Evolutionary conservation across 1,284 basidiomycete genomes (phyloP), one percentile per base, ranked within the genome.

Genomic region (Boletus semigastroideus): DNA sequence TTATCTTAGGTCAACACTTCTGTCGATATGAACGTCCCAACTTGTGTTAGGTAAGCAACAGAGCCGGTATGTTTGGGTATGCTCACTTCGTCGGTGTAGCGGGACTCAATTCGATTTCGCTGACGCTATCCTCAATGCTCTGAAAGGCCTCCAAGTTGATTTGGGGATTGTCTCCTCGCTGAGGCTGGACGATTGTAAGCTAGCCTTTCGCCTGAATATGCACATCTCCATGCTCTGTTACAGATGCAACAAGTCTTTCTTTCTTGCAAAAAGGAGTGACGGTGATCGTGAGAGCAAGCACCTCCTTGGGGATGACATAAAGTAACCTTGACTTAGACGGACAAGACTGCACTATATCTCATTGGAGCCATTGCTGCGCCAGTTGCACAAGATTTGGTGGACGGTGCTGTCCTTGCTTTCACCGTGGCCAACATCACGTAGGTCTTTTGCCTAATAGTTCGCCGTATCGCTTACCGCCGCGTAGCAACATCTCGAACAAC

Each of bases 291-390:
- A 60, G 76, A 62, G 7, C 33, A n/a, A 20, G 41, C 12, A 10
- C 1, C 14, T 1, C 28, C 30, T 14, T 34, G 28, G 8, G 25
- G 17, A 37, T 12, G 28, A 34, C 19, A n/a, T 20, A 17, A 25
- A 17, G 12, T 55, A 30, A 58, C 34, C 16, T 43, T 19, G 34
- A 34, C 46, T 5, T 58, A 85, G 77, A 85, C 82, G 7, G 88
- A 90, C 60, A 61, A 76, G 52, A 83, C 83, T 1, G 80, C 78
- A 0, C 70, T 91, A 27, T 87, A 81, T 69, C 74, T 90, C 45
- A 84, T 90, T 42, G 84, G 86, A 33, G 84, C 82, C 3, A 79
- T 87, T 33, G 82, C 83, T 44, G 80, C 77, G 3, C 84, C 86
- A 16, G 73, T 89, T 46, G 80, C 87, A 6, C 86, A 90, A 65